Evolutionary conservation across 1,284 basidiomycete species (phyloP).

Genomic region (Pseudozyma sp.): DNA sequence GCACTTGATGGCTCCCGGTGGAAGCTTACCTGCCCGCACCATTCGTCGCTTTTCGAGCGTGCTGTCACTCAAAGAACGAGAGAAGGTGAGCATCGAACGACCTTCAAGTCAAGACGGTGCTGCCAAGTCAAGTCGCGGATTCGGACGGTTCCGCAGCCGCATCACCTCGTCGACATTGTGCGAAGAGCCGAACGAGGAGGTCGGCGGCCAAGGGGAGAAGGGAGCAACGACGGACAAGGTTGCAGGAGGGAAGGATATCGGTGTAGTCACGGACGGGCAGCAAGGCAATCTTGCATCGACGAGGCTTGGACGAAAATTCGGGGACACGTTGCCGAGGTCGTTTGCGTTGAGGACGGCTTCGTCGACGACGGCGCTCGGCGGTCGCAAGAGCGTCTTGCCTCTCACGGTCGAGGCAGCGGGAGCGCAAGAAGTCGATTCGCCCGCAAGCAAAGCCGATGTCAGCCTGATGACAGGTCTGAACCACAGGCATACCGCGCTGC

Average conservation of each 20-base stretch:
- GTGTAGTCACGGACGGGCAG: conserved; percentile 6
- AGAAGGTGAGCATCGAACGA: conserved; percentile 25
- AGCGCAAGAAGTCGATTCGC: conserved; percentile 11
- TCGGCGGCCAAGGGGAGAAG: background rate
- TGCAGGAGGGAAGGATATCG: background rate
- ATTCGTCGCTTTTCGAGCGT: conserved; percentile 47
- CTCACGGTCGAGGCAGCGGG: conserved; percentile 2
- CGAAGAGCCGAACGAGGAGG: conserved; percentile 27
- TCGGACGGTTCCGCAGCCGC: conserved; percentile 36
- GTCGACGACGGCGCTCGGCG: conserved; percentile 1
- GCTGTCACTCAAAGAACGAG: conserved; percentile 30
- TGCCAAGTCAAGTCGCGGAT: conserved; percentile 19
- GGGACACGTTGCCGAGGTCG: conserved; percentile 24
- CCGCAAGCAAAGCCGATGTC: conserved; percentile 26
- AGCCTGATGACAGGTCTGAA: conserved; percentile 50
- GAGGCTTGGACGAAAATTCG: conserved; percentile 18
- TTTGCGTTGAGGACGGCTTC: conserved; percentile 16
- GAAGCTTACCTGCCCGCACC: conserved; percentile 20
- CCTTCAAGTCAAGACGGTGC: conserved; percentile 27
- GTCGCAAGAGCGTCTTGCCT: conserved; percentile 3
- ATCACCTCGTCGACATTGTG: conserved; percentile 27
- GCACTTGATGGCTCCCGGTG: conserved; percentile 17
- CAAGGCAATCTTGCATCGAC: conserved; percentile 1
- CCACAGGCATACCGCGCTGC: conserved; percentile 36
- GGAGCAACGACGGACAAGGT: background rate